Percentiles rank a stretch among this genome's conserved stretches.
These are phyloP conservation scores for Talaromyces liani DNA, from an alignment of 495 filamentous ascomycete species.

Conservation along the genomic window DNA sequence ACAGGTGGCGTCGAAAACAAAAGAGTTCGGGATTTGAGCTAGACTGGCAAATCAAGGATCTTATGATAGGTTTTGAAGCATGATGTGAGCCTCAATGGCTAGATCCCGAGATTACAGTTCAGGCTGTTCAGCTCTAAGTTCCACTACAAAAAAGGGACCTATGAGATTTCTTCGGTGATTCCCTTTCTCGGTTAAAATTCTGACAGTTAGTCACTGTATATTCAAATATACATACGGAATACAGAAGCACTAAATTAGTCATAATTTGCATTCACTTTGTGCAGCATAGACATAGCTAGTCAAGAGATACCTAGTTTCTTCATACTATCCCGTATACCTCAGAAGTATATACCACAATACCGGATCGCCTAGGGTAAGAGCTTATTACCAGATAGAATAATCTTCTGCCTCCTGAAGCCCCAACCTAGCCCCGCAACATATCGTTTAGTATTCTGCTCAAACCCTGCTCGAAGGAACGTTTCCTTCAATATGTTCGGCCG, in stretches of 20 bases:
- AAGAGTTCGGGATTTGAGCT: neutral
- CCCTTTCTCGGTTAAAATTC: neutral
- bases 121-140: neutral
- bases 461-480: too few relatives aligned
- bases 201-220: neutral
- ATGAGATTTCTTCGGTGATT: neutral
- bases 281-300: neutral
- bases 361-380: neutral
- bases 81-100: neutral
- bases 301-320: neutral
- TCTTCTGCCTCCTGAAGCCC: neutral
- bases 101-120: neutral
- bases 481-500: too few relatives aligned
- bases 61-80: neutral
- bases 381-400: neutral
- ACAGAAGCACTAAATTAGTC: neutral
- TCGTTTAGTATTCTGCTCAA: neutral
- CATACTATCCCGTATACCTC: neutral
- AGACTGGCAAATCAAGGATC: neutral
- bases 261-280: neutral
- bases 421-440: neutral
- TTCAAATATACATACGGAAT: neutral
- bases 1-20: neutral
- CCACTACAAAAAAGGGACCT: neutral
- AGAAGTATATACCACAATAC: neutral